Evolutionary conservation across 768 basidiomycete species (phyloP).

Genomic region (Lactarius pseudohatsudake): DNA sequence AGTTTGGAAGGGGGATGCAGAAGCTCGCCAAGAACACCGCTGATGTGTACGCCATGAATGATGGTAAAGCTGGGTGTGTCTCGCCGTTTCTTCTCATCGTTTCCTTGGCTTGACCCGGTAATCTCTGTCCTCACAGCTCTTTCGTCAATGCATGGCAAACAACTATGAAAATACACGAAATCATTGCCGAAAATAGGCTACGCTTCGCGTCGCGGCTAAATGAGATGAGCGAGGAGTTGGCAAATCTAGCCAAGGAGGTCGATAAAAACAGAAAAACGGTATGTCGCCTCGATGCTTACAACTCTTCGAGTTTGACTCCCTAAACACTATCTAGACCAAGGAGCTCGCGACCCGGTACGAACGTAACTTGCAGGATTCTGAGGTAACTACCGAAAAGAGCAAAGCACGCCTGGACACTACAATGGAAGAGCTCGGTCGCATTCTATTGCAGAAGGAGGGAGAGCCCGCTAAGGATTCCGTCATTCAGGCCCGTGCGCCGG

Average conservation of each 20-base stretch:
- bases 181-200: constrained; percentile 85
- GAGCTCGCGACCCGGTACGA: constrained; percentile 89
- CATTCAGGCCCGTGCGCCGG: constrained; percentile 59
- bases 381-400: constrained; percentile 82
- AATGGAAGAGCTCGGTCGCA: constrained; percentile 91
- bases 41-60: constrained; percentile 80
- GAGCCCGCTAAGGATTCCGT: constrained; percentile 84
- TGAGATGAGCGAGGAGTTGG: constrained; percentile 97
- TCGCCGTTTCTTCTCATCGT: background rate
- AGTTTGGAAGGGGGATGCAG: constrained; percentile 85
- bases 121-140: constrained; percentile 20
- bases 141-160: constrained; percentile 88
- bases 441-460: constrained; percentile 92
- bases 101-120: background rate
- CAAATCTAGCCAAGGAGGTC: constrained; percentile 82
- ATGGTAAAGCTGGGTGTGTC: constrained; percentile 92
- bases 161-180: constrained; percentile 84
- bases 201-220: constrained; percentile 83
- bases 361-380: constrained; percentile 83
- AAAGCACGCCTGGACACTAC: constrained; percentile 83
- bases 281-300: constrained; percentile 28
- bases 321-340: constrained; percentile 62
- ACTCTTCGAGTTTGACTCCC: constrained; percentile 1
- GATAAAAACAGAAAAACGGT: constrained; percentile 93
- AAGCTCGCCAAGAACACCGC: constrained; percentile 78